phyloP scores from a whole-genome alignment of 1,284 basidiomycete species.

The Ustilago crameri region DNA sequence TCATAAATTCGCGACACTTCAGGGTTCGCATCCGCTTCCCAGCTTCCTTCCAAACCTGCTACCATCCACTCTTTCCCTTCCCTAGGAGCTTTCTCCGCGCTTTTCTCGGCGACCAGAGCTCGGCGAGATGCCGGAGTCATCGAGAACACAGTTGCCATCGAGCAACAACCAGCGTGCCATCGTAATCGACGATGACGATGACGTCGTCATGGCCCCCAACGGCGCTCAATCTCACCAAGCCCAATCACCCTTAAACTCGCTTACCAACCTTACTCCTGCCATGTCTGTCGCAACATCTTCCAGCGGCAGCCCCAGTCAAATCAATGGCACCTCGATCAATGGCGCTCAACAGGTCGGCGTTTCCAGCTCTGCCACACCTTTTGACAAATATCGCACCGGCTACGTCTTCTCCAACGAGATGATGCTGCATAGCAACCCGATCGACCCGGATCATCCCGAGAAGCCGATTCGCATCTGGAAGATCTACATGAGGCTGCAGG shows the following conservation, averaged over 20 bases:
- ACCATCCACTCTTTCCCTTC: conserved; percentile 1
- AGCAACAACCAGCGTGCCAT: conserved; percentile 20
- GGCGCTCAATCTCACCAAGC: not conserved
- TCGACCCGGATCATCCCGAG: conserved; percentile 80
- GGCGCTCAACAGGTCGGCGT: not conserved
- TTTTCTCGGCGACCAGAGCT: not conserved
- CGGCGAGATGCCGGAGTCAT: conserved; percentile 18
- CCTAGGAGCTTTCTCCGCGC: not conserved
- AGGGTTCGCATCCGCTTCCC: not conserved
- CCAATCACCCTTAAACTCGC: conserved; percentile 10
- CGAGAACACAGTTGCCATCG: not conserved
- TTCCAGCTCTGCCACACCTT: not conserved
- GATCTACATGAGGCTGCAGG: conserved; percentile 73
- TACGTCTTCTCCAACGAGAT: conserved; percentile 89
- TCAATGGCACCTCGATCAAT: not conserved
- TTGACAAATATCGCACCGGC: conserved; percentile 70
- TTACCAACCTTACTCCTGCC: conserved; percentile 34
- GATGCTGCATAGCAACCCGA: conserved; percentile 78
- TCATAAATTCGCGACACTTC: not conserved
- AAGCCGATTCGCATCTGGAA: conserved; percentile 84
- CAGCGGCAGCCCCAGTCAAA: conserved; percentile 4
- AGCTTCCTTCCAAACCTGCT: not conserved
- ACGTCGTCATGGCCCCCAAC: not conserved
- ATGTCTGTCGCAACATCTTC: conserved; percentile 28
- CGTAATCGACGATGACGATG: conserved; percentile 31